Evolutionary conservation across 2,329 filamentous ascomycete genomes (phyloP), one percentile per base, ranked within the genome.

Genomic region (Fusarium illudens): DNA sequence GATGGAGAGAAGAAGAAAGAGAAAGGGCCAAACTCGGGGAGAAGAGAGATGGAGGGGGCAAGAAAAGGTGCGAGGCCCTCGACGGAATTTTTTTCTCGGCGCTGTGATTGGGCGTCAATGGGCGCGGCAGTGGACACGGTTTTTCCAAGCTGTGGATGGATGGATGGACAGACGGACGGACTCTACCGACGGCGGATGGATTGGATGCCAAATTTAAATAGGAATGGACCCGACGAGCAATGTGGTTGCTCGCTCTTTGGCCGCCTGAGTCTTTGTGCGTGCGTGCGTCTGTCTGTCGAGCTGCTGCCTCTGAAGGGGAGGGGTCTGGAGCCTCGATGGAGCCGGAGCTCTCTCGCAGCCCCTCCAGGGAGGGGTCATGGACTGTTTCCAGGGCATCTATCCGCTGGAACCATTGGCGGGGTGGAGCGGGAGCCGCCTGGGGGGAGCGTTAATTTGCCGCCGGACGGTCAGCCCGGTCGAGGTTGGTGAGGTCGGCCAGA

Each of bases 71-170:
- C 68, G 73, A 79, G 64, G 69, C 67, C 69, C 71, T 75, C 64
- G 71, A 73, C 69, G 76, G 74, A 78, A 75, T 79, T 80, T 79
- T 80, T 79, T 78, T 72, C 71, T 76, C 67, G 70, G 56, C 64
- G 64, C 70, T 77, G 72, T 80, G 77, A 80, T 80, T 80, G 78
- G 77, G 73, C 66, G 68, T 72, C 51, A 60, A 51, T 55, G 56
- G 61, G 64, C 25, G 62, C 64, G 57, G 64, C 70, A 68, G 74
- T 75, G 72, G 74, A 64, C 72, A 71, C 61, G 53, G 51, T 69
- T 65, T 55, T 64, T 33, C 60, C 15, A 68, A 57, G 65, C 67
- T 58, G 42, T 62, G 57, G 60, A 37, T 61, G 51, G 49, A 25
- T 54, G 60, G 60, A 37, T 61, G 51, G 49, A 25, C 52, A 58